Evolutionary conservation across 2,329 filamentous ascomycete species (phyloP), one percentile per base, ranked within the genome.

Genomic region (Venturia nashicola): DNA sequence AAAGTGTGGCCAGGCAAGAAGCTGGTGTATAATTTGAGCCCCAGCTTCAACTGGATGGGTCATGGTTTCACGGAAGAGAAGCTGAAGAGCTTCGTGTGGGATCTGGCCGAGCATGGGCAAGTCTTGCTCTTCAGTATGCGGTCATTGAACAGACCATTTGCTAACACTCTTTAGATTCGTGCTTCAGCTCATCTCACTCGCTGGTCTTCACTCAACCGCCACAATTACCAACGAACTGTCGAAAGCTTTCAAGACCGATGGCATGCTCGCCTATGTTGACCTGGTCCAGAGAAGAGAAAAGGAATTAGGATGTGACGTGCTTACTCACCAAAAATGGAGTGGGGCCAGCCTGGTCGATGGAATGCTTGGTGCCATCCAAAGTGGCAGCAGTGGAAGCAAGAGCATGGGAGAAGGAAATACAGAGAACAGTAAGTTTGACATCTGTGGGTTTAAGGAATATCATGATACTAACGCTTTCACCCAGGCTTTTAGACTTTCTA

Each of bases 41-140:
- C 94, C 0, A 96, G 90, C 9, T 99, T 99, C 83, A 97, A 99
- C 81, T 99, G 94, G 94, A 94, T 95, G 85, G 86, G 86, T 12
- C 92, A 97, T 73, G 94, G 93, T 39, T 99, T 97, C 77, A 87
- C 84, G 3, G 86, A 91, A 67, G 86, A 85, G 66, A 87, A 88
- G 6, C 82, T 99, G 64, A 91, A 89, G 77, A 91, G 85, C 6
- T 99, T 99, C 75, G 89, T 99, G 70, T 97, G 93, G 93, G 93
- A 97, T 74, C 85, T 99, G 68, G 94, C 92, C 9, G 86, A 87
- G 73, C 89, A 97, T 70, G 93, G 93, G 66, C 93, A 86, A 72
- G 85, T 85, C 11, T 51, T 36, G 14, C 20, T 12, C 20, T 36
- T 8, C 12, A n/a, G 4, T 39, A 16, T 36, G 8, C 12, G 46